These are phyloP conservation scores for Stachybotrys echinatus DNA, from an alignment of 2,329 filamentous ascomycete genomes.

Conservation along the genomic window DNA sequence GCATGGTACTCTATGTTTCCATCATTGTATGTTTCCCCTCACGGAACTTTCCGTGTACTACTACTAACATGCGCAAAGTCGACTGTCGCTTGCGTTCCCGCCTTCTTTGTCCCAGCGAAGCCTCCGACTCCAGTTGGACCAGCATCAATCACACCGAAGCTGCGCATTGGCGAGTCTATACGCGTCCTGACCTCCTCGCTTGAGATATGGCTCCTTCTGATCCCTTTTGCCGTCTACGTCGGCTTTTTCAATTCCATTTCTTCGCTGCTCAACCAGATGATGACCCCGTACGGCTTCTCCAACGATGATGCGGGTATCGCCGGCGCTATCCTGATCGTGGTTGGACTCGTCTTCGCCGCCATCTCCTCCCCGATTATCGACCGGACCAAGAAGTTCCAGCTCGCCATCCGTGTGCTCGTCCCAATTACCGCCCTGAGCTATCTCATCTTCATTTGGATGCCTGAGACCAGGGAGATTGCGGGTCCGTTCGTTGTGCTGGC, in stretches of 20 bases:
- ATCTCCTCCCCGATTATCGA: slow-evolving; percentile 79
- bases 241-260: slow-evolving; percentile 92
- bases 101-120: slow-evolving; percentile 71
- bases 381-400: slow-evolving; percentile 72
- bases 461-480: slow-evolving; percentile 47
- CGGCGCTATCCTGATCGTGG: slow-evolving; percentile 82
- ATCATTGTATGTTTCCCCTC: slow-evolving; percentile 62
- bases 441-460: slow-evolving; percentile 77
- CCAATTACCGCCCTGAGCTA: slow-evolving; percentile 71
- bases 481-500: slow-evolving; percentile 73
- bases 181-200: slow-evolving; percentile 49
- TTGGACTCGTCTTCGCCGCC: slow-evolving; percentile 74
- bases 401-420: slow-evolving; percentile 66
- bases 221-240: slow-evolving; percentile 81
- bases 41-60: background rate
- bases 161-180: slow-evolving; percentile 44
- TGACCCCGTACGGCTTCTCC: slow-evolving; percentile 77
- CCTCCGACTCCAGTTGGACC: slow-evolving; percentile 75
- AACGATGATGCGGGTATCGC: slow-evolving; percentile 85
- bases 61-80: slow-evolving; percentile 20
- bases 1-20: slow-evolving; percentile 78
- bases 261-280: slow-evolving; percentile 83
- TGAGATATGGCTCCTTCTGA: slow-evolving; percentile 74
- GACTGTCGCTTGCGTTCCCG: slow-evolving; percentile 57
- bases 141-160: slow-evolving; percentile 56